A percentile compares a stretch with the other conserved stretches of the same genome.
Conservation (phyloP, 1,284 basidiomycete genomes). For the Rhodotorula sp. region DNA sequence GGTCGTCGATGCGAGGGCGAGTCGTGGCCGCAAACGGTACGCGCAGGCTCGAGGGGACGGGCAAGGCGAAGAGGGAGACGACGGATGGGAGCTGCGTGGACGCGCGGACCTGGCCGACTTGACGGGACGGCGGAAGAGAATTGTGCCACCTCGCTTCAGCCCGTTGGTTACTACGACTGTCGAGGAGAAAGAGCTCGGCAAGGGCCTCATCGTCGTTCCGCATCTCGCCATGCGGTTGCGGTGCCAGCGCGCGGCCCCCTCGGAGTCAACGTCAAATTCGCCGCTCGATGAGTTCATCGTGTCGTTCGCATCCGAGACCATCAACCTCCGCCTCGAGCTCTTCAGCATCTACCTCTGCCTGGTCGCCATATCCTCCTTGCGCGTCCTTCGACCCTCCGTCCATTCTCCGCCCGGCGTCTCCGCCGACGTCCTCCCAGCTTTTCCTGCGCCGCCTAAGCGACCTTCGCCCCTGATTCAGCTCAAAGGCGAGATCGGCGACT, state of each 20-base stretch:
- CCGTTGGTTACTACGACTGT: conserved; percentile 13
- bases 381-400: conserved; percentile 49
- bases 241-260: conserved; percentile 45
- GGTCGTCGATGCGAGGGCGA: conserved; percentile 46
- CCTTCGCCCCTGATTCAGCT: conserved; percentile 27
- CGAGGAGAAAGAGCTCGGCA: conserved; percentile 34
- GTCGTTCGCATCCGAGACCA: conserved; percentile 51
- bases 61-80: conserved; percentile 25
- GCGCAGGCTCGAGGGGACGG: conserved; percentile 6
- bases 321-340: conserved; percentile 60
- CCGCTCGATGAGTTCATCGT: conserved; percentile 52
- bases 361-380: conserved; percentile 62
- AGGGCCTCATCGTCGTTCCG: conserved; percentile 44
- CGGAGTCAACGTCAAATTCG: conserved; percentile 20
- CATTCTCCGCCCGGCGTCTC: not conserved
- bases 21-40: conserved; percentile 41
- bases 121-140: conserved; percentile 21
- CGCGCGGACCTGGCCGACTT: conserved; percentile 25
- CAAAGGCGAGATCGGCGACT: conserved; percentile 45
- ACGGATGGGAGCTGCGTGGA: conserved; percentile 32
- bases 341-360: conserved; percentile 71
- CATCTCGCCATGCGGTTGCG: conserved; percentile 47
- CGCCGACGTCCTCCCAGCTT: conserved; percentile 29
- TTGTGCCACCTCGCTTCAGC: conserved; percentile 27
- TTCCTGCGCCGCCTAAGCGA: conserved; percentile 4